phyloP scores from a whole-genome alignment of 2,329 filamentous ascomycete genomes.

The Fusarium papillatum region DNA sequence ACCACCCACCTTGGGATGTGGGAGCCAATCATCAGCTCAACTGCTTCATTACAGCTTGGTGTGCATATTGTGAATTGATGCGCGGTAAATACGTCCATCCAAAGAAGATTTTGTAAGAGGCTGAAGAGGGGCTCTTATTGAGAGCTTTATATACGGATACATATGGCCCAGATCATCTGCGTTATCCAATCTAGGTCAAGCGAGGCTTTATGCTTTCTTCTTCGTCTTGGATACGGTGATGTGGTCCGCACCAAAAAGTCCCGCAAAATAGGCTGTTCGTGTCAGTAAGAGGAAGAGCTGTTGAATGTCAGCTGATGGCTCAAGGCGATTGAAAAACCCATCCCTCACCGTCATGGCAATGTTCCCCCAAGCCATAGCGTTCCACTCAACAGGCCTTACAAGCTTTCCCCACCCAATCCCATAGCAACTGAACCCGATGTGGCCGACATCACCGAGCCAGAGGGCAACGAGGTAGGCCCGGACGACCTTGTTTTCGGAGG shows the following conservation, averaged over 20 bases:
- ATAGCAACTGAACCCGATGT: slow-evolving; percentile 72
- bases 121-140: neutral
- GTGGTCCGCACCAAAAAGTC: slow-evolving; percentile 67
- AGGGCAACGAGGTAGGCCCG: slow-evolving; percentile 76
- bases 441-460: slow-evolving; percentile 76
- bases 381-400: slow-evolving; percentile 71
- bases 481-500: slow-evolving; percentile 75
- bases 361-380: slow-evolving; percentile 81
- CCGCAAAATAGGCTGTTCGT: slow-evolving; percentile 69
- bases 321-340: neutral
- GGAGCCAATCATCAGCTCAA: neutral
- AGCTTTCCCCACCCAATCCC: slow-evolving; percentile 69
- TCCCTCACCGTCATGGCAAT: slow-evolving; percentile 72
- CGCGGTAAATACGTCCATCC: neutral
- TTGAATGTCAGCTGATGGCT: neutral
- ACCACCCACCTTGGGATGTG: neutral
- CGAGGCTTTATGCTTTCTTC: slow-evolving; percentile 41
- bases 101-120: neutral
- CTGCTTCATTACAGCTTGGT: neutral
- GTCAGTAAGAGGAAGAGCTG: slow-evolving; percentile 68
- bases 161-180: neutral
- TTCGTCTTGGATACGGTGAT: slow-evolving; percentile 29
- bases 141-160: neutral
- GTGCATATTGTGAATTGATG: neutral
- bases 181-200: no score